Evolutionary conservation across 2,329 filamentous ascomycete genomes (phyloP).

Genomic region (Fusarium praegraminearum): DNA sequence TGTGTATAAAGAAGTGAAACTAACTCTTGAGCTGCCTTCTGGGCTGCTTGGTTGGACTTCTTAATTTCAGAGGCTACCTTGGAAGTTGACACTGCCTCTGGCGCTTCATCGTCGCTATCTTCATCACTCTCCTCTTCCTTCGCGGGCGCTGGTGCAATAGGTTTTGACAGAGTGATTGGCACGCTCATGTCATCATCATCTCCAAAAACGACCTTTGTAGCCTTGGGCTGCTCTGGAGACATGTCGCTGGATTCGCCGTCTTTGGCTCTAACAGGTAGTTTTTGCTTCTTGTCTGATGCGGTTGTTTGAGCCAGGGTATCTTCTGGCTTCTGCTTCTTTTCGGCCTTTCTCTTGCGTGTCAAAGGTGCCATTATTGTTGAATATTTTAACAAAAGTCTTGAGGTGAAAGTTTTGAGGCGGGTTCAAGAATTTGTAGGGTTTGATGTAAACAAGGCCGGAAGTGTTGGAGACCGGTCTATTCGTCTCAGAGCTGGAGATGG

Average conservation of each 20-base stretch:
- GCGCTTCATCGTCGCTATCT: conserved; percentile 66
- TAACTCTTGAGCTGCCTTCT: conserved; percentile 65
- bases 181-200: conserved; percentile 50
- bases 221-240: conserved; percentile 35
- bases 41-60: conserved; percentile 60
- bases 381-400: conserved; percentile 16
- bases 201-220: conserved; percentile 52
- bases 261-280: conserved; percentile 53
- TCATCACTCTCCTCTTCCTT: conserved; percentile 52
- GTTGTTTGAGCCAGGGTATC: conserved; percentile 21
- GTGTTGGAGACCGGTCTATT: too few relatives aligned
- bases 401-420: conserved; percentile 1
- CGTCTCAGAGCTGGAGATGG: not conserved
- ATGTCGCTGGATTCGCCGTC: conserved; percentile 41
- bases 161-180: conserved; percentile 24
- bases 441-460: not conserved
- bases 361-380: conserved; percentile 43
- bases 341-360: conserved; percentile 50
- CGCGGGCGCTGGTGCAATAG: conserved; percentile 20
- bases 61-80: conserved; percentile 61
- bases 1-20: conserved; percentile 38
- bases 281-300: conserved; percentile 41
- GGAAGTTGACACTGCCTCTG: conserved; percentile 68
- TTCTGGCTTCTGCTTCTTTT: conserved; percentile 30
- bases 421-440: not conserved